A percentile compares a stretch with the other conserved stretches of the same genome.
Evolutionary conservation across 139 green algal species (phyloP).

Genomic region (Pleodorina starrii): DNA sequence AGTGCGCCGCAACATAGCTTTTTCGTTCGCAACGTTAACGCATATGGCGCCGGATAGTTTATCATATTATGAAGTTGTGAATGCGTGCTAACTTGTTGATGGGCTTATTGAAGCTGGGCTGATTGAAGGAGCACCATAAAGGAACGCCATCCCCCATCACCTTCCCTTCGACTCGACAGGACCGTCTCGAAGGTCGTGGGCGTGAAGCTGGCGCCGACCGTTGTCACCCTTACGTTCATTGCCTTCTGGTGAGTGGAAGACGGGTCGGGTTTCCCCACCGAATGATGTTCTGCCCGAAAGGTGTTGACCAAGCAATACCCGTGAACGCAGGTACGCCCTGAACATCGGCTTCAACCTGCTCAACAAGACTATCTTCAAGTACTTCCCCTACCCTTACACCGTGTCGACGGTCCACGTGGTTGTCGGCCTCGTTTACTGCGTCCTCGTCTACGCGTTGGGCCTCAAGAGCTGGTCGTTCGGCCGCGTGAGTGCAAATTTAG

Average conservation of each 20-base stretch:
- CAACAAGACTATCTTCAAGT: conserved; percentile 99
- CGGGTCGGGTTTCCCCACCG: too few species aligned
- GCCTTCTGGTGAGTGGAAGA: conserved; percentile 82
- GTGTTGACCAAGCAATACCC: conserved; percentile 20
- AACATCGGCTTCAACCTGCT: conserved; percentile 99
- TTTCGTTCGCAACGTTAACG: background rate
- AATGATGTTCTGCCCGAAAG: background rate
- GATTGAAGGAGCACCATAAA: too few species aligned
- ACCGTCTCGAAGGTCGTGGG: conserved; percentile 82
- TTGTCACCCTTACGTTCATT: conserved; percentile 89
- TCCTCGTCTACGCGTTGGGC: conserved; percentile 83
- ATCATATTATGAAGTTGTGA: too few species aligned
- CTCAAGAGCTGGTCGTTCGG: conserved; percentile 93
- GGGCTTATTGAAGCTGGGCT: too few species aligned
- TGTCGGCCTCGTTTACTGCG: conserved; percentile 92
- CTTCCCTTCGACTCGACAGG: conserved; percentile 55
- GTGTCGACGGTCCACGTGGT: conserved; percentile 94
- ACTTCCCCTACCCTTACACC: conserved; percentile 98
- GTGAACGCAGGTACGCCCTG: conserved; percentile 87
- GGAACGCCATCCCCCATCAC: too few species aligned
- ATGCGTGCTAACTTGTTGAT: too few species aligned
- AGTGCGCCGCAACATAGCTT: background rate
- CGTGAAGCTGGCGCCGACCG: conserved; percentile 67
- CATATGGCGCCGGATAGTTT: background rate
- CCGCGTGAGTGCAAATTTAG: conserved; percentile 79